Base-by-base conservation (phyloP, 768 basidiomycete genomes). In the Leccinellum rugosiceps region DNA sequence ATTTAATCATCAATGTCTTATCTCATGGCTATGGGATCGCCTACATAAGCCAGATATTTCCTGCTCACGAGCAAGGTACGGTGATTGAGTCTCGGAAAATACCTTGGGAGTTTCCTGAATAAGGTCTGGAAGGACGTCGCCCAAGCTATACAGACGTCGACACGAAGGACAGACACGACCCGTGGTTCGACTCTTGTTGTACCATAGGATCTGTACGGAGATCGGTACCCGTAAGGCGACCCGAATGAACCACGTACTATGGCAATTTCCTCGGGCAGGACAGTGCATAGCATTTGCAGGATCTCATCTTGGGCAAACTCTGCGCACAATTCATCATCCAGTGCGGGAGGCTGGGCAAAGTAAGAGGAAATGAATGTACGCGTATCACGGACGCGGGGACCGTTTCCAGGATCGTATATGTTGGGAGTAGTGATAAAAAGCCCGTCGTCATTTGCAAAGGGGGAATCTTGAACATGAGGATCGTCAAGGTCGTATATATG, bases 111-210 rank as follows among this genome's bases (percentile, higher is more conserved):
- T 61, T 11, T 74, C 67, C 58, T 59, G 70, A 17, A 76, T 58
- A 23, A 80, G 79, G 25, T 83, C 79, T 3, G 80, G 79, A 1
- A 91, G 76, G 1, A 75, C 68, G 50, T 93, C 90, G 1, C 88
- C 88, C 0, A 92, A 71, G 6, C 75, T 77, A 66, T 91, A 93
- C 30, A 91, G 70, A 15, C 90, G 75, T 68, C 84, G 82, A 65
- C 91, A 93, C 1, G 88, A 81, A 3, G 91, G 90, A 64, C 91
- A 93, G 52, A 92, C 79, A 26, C 91, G 83, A 53, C 84, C 81
- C 10, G 77, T 80, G 6, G 78, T 70, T 3, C 91, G 81, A 66
- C 87, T 90, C 73, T 90, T 90, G 76, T 93, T 93, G 65, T 92
- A 92, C 90, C 90, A 92, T 13, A 92, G 63, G 10, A 88, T 84